These are phyloP conservation scores for Lineolata rhizophorae DNA, from an alignment of 495 filamentous ascomycete genomes.

Conservation along the genomic window DNA sequence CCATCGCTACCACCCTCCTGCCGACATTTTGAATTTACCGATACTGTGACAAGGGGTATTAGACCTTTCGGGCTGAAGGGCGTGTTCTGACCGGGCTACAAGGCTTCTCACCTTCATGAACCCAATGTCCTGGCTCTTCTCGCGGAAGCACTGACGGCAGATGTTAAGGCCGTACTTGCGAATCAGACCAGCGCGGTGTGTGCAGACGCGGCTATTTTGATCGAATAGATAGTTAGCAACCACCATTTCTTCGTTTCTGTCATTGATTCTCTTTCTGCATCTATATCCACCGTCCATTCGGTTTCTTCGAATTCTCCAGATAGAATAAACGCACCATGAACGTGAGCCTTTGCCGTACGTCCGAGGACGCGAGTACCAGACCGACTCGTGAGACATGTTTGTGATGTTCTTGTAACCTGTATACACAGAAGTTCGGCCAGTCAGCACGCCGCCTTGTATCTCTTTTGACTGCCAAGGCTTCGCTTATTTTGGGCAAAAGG, in stretches of 20 bases:
- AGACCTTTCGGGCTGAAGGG: too few species aligned
- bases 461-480: too few species aligned
- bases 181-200: conserved; percentile 86
- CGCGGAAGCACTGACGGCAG: conserved; percentile 99
- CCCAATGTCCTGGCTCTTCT: conserved; percentile 89
- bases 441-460: too few species aligned
- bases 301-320: background rate
- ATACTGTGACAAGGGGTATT: too few species aligned
- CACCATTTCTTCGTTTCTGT: background rate
- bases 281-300: background rate
- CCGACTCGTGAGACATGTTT: conserved; percentile 95
- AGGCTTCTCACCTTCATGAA: conserved; percentile 81
- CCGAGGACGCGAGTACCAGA: conserved; percentile 97
- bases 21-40: background rate
- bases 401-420: too few species aligned
- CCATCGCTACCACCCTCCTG: background rate
- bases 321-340: conserved; percentile 43
- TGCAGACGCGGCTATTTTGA: conserved; percentile 69
- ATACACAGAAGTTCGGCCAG: too few species aligned
- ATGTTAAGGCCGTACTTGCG: conserved; percentile 98
- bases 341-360: conserved; percentile 90
- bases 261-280: background rate
- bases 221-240: conserved; percentile 10
- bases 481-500: too few species aligned
- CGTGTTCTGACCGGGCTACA: too few species aligned